These are phyloP conservation scores for Coemansia sp. DNA, from an alignment of 192 early-diverging fungal species.

Conservation along the genomic window DNA sequence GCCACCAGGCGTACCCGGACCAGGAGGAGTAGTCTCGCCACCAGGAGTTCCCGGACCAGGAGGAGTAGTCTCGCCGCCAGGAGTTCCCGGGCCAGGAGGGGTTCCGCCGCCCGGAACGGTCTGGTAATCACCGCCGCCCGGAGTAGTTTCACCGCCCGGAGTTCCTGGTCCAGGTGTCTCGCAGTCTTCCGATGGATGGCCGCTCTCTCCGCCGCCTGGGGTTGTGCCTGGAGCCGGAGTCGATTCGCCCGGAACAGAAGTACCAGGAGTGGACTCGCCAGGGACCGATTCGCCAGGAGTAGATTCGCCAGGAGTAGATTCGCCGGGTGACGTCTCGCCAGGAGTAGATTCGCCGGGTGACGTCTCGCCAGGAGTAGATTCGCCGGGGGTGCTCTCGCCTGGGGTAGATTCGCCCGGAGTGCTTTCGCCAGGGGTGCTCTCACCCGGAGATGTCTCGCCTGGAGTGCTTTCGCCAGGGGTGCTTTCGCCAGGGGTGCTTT, in stretches of 20 bases:
- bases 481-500: conserved; percentile 13
- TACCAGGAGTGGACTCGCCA: neutral
- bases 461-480: conserved; percentile 9
- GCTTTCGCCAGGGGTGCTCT: conserved; percentile 13
- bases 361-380: conserved; percentile 13
- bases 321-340: conserved; percentile 2
- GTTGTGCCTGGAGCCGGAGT: neutral
- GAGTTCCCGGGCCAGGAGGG: conserved; percentile 12
- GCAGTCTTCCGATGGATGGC: no score
- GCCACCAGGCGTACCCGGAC: neutral
- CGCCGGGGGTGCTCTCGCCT: conserved; percentile 5
- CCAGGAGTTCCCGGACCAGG: conserved; percentile 10
- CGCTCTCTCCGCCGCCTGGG: neutral
- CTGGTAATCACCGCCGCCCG: neutral
- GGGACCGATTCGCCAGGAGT: neutral
- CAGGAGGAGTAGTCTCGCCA: neutral
- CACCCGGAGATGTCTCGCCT: conserved; percentile 12
- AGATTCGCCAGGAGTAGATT: conserved; percentile 9
- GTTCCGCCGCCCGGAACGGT: conserved; percentile 6
- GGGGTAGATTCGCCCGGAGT: conserved; percentile 13
- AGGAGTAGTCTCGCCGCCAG: conserved; percentile 17
- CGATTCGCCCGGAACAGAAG: neutral
- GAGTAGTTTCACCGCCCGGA: neutral
- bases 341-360: conserved; percentile 15
- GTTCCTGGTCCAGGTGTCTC: neutral